Conservation (phyloP, 768 basidiomycete species). For the Obba rivulosa region DNA sequence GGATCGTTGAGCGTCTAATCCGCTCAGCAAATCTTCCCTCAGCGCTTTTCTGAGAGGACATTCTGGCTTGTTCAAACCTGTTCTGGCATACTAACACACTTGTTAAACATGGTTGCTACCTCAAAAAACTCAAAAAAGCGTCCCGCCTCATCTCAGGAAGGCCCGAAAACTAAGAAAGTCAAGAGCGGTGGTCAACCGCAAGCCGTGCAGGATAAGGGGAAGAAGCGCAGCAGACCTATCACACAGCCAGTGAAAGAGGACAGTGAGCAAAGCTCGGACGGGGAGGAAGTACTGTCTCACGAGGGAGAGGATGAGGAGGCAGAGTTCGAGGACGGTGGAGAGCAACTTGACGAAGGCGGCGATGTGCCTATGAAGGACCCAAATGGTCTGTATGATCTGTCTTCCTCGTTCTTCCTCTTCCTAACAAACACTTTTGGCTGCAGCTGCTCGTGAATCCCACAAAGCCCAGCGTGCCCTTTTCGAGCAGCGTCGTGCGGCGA, state of each 20-base stretch:
- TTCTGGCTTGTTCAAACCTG: no score
- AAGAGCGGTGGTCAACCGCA: slow-evolving; percentile 17
- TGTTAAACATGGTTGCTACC: slow-evolving; percentile 19
- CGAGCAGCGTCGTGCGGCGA: slow-evolving; percentile 68
- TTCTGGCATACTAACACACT: background rate
- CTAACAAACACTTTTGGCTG: background rate
- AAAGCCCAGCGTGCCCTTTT: slow-evolving; percentile 62
- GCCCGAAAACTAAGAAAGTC: slow-evolving; percentile 47
- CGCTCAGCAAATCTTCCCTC: no score
- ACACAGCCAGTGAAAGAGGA: slow-evolving; percentile 35
- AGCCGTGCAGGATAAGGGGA: slow-evolving; percentile 29
- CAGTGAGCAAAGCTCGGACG: slow-evolving; percentile 36
- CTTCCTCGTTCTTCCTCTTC: background rate
- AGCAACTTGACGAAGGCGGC: slow-evolving; percentile 1
- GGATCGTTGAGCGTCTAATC: no score
- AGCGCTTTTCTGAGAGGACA: no score
- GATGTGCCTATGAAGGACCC: slow-evolving; percentile 41
- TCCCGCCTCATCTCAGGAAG: slow-evolving; percentile 38
- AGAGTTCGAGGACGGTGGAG: slow-evolving; percentile 22
- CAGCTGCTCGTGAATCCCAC: slow-evolving; percentile 66
- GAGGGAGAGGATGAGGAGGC: slow-evolving; percentile 32
- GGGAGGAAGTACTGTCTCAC: slow-evolving; percentile 21
- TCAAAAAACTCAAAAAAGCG: slow-evolving; percentile 48
- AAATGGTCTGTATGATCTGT: slow-evolving; percentile 40
- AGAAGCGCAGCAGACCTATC: slow-evolving; percentile 60